Evolutionary conservation across 2,329 filamentous ascomycete species (phyloP), one percentile per base, ranked within the genome.

Genomic region (Dothiorella sarmentorum): DNA sequence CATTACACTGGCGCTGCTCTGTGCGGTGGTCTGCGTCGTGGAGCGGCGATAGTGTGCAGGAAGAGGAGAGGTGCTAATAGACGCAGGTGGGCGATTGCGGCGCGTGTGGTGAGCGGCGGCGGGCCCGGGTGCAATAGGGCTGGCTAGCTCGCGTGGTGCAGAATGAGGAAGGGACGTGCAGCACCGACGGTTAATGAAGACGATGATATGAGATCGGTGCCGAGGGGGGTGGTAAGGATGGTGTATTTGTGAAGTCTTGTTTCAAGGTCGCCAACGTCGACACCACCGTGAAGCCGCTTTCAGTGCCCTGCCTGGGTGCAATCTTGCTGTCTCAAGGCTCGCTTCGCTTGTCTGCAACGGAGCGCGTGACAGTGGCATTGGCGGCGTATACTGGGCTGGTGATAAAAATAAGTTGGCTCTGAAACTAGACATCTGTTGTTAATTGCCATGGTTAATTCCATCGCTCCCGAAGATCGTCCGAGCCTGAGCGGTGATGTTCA

Each of bases 21-120:
- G 47, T 52, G 47, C 47, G 47, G 31, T 27, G 47, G n/a, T n/a
- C 47, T 4, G 47, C 31, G 31, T 43, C 24, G 40, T 20, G 40
- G 40, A 26, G 22, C 11, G 40, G 11, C 26, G 26, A 20, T 15
- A 24, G 18, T 17, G 7, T 52, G 47, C 11, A 38, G 47, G 26
- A 52, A 52, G 47, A 52, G 47, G 47, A 52, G 47, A 31, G 47
- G 47, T 52, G 27, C 20, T 13, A 52, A 17, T 13, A 35, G 47
- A n/a, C 5, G 47, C 47, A 38, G 7, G 47, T 15, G 47, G 47
- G 11, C 31, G 22, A 37, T n/a, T 18, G 47, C 47, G 47, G 47
- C 47, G 22, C 37, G 47, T 51, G 29, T 31, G 44, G 13, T 15
- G 20, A 22, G 31, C 47, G 47, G 20, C 20, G 31, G 18, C 47